Conservation (phyloP, 495 filamentous ascomycete species). For the Aspergillus haitiensis region DNA sequence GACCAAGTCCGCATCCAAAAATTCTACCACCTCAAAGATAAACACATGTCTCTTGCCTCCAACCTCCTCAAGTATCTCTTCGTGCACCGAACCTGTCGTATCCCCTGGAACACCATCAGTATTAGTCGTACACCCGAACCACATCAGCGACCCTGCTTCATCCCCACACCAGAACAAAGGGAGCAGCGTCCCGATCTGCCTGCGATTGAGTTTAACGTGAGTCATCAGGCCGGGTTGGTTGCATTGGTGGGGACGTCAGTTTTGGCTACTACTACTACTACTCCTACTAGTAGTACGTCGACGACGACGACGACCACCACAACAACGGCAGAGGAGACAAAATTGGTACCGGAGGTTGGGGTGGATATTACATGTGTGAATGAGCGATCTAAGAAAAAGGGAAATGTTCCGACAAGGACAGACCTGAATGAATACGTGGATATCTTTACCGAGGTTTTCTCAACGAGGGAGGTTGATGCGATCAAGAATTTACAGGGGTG, state of each 20-base stretch:
- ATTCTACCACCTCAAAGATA: constrained; percentile 43
- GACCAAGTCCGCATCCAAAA: constrained; percentile 40
- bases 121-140: constrained; percentile 62
- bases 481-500: constrained; percentile 51
- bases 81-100: constrained; percentile 58
- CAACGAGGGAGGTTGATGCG: constrained; percentile 51
- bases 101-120: constrained; percentile 64
- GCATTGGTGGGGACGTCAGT: constrained; percentile 52
- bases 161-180: constrained; percentile 33
- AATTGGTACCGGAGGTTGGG: constrained; percentile 49
- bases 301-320: neutral
- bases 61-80: constrained; percentile 77
- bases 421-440: constrained; percentile 69
- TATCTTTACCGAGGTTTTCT: constrained; percentile 80
- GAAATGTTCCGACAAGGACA: constrained; percentile 42
- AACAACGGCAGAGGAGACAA: neutral
- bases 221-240: constrained; percentile 81
- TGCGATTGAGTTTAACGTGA: constrained; percentile 79
- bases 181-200: constrained; percentile 14
- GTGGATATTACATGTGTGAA: constrained; percentile 75
- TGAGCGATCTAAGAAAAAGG: constrained; percentile 54
- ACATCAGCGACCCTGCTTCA: constrained; percentile 62
- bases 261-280: constrained; percentile 18
- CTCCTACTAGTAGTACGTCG: no score
- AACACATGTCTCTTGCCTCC: constrained; percentile 63